phyloP scores from a whole-genome alignment of 1,139 yeast genomes.

The Meyerozyma sp. region DNA sequence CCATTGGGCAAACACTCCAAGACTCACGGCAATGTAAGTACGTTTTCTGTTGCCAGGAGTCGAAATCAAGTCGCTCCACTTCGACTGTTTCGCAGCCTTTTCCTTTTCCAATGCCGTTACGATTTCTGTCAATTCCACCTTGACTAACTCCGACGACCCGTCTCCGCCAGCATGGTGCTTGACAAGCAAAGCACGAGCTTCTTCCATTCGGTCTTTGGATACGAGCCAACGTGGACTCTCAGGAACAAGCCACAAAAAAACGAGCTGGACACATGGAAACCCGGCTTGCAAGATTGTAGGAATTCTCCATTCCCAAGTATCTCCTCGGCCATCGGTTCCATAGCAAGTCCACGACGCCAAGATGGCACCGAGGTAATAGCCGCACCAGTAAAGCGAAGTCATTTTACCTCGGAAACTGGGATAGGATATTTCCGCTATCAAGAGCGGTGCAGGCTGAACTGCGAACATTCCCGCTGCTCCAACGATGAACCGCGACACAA shows the following conservation, averaged over 20 bases:
- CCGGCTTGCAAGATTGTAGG: constrained; percentile 2
- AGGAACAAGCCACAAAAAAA: constrained; percentile 15
- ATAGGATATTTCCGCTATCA: constrained; percentile 32
- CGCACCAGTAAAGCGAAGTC: constrained; percentile 5
- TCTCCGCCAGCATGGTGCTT: constrained; percentile 4
- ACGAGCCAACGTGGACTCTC: constrained; percentile 27
- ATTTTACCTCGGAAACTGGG: constrained; percentile 23
- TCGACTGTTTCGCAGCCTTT: not conserved
- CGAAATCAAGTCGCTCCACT: constrained; percentile 2
- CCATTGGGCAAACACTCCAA: constrained; percentile 9
- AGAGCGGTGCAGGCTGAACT: constrained; percentile 24
- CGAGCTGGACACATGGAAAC: constrained; percentile 1
- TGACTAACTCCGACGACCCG: constrained; percentile 1
- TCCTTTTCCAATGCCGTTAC: constrained; percentile 3
- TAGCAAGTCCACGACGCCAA: constrained; percentile 1
- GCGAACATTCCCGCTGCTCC: constrained; percentile 21
- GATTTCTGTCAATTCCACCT: constrained; percentile 3
- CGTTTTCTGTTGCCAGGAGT: constrained; percentile 6
- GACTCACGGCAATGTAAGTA: constrained; percentile 5
- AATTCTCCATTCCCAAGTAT: constrained; percentile 3
- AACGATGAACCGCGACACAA: constrained; percentile 30
- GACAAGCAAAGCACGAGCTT: constrained; percentile 11
- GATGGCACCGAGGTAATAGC: constrained; percentile 3
- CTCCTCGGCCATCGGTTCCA: not conserved
- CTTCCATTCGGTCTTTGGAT: constrained; percentile 21